These are phyloP conservation scores for Stereum hirsutum DNA, from an alignment of 1,284 basidiomycete species.

Conservation along the genomic window DNA sequence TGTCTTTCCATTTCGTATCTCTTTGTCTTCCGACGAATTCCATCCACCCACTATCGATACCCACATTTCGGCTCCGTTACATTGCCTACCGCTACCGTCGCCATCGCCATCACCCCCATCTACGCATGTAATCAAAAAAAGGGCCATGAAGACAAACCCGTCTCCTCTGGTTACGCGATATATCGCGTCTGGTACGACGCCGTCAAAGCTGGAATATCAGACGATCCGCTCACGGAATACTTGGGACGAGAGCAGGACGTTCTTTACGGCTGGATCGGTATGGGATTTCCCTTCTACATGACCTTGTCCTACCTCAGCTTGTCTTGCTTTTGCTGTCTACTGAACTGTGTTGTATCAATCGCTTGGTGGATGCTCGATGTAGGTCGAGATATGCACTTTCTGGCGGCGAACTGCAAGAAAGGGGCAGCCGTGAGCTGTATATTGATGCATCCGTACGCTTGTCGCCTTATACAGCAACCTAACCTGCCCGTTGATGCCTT, in stretches of 20 bases:
- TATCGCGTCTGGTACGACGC: constrained; percentile 20
- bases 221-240: constrained; percentile 17
- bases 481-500: background rate
- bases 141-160: constrained; percentile 19
- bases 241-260: constrained; percentile 15
- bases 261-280: constrained; percentile 17
- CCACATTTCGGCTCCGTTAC: too few relatives aligned
- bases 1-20: background rate
- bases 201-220: constrained; percentile 14
- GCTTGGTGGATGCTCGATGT: too few relatives aligned
- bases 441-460: constrained; percentile 16
- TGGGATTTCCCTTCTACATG: background rate
- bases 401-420: constrained; percentile 13
- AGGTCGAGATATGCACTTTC: constrained; percentile 19
- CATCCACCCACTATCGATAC: too few relatives aligned
- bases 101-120: too few relatives aligned
- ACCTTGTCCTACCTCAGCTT: background rate
- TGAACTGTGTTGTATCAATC: background rate
- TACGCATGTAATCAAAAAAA: too few relatives aligned
- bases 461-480: background rate
- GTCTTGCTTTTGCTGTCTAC: background rate
- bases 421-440: constrained; percentile 17
- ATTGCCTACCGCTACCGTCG: too few relatives aligned
- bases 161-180: constrained; percentile 21
- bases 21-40: background rate